phyloP scores from a whole-genome alignment of 177 flowering plant species.

The Vitis hybrid region DNA sequence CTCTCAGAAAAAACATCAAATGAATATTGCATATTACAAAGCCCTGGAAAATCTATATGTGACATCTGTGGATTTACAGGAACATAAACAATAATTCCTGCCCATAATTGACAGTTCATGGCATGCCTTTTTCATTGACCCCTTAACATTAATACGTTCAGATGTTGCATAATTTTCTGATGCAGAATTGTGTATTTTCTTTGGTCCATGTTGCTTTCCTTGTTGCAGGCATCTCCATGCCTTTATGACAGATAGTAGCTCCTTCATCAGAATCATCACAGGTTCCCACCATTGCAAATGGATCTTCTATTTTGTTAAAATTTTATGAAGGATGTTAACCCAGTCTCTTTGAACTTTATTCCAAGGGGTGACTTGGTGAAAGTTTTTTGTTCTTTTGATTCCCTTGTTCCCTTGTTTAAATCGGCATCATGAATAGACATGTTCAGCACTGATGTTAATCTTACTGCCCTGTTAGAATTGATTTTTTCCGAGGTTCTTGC shows the following conservation, averaged over 20 bases:
- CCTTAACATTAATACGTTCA: no score
- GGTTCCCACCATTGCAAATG: background rate
- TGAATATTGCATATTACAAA: no score
- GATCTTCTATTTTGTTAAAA: background rate
- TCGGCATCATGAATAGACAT: no score
- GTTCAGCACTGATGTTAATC: no score
- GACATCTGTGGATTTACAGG: no score
- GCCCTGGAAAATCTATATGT: no score
- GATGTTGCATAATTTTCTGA: background rate
- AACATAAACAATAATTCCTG: no score
- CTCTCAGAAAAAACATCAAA: no score
- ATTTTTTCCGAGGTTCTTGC: no score
- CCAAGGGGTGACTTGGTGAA: background rate
- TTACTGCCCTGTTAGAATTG: no score
- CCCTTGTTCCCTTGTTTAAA: background rate
- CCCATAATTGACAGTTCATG: no score
- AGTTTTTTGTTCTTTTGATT: slow-evolving; percentile 1
- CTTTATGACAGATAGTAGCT: slow-evolving; percentile 16
- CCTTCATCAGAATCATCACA: background rate
- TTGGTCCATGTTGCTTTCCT: background rate
- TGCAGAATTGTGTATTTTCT: background rate
- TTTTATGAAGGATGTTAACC: background rate
- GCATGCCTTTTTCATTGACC: no score
- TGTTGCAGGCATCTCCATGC: slow-evolving; percentile 22
- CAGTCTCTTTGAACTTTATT: background rate